Percentiles rank a stretch among this genome's conserved stretches.
phyloP scores from a whole-genome alignment of 225 moss, liverwort and hornwort genomes.

The Pleurozium schreberi region DNA sequence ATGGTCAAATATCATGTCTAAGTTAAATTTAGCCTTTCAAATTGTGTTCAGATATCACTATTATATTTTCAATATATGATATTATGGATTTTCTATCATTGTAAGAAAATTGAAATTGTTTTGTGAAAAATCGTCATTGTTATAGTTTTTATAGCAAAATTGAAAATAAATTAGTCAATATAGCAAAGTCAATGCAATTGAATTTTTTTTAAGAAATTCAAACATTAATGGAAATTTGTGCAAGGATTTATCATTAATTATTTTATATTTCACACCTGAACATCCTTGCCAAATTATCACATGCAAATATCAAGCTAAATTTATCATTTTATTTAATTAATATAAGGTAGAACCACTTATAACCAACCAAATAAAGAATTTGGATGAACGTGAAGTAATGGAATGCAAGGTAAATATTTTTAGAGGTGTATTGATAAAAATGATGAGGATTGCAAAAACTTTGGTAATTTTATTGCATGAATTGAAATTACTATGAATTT shows the following conservation, averaged over 20 bases:
- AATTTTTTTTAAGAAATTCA: background rate
- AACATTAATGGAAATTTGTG: too few relatives aligned
- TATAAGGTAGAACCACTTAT: too few relatives aligned
- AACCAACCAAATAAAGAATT: too few relatives aligned
- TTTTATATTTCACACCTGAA: background rate
- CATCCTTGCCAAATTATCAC: background rate
- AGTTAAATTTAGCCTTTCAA: background rate
- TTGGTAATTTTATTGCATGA: too few relatives aligned
- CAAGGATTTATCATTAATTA: background rate
- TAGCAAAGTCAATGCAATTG: background rate
- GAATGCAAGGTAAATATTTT: too few relatives aligned
- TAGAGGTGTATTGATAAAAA: too few relatives aligned
- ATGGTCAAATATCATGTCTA: background rate
- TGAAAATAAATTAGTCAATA: background rate
- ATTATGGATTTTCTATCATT: background rate
- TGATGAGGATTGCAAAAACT: too few relatives aligned
- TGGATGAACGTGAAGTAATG: too few relatives aligned
- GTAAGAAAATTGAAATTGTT: background rate
- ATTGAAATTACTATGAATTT: too few relatives aligned
- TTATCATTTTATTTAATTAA: background rate
- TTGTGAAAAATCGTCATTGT: background rate
- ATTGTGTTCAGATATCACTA: fast-evolving
- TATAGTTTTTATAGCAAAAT: background rate
- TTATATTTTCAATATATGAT: background rate
- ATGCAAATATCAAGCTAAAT: background rate